Evolutionary conservation across 164 flowering plant species (phyloP), one percentile per base, ranked within the genome.

Genomic region (Sedum album): DNA sequence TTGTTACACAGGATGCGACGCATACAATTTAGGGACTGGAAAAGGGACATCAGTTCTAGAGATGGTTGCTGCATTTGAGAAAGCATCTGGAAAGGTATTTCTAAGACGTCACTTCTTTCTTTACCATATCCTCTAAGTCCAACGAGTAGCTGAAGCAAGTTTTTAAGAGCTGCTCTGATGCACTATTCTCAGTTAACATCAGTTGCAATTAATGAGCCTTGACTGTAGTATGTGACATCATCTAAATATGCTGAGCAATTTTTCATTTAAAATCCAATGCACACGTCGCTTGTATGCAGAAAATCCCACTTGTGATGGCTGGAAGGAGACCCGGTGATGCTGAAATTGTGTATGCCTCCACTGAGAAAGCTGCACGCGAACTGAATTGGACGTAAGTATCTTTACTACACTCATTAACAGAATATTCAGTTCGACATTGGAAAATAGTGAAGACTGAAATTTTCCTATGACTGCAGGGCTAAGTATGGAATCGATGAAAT

Each of bases 251-350:
- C 1, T 42, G 48, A 42, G 15, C 17, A 15, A 11, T 42, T 42
- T 42, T 42, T 10, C 48, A 42, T 30, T 10, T 4, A 30, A 61
- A 18, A 0, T 61, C 36, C 38, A 6, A 61, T 18, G 6, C 5
- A 2, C 30, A 38, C 1, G 26, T 65, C 17, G 21, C 13, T 65
- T 23, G 10, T 48, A 48, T 64, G 25, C 85, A 92, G 99, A 86
- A 89, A 89, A 90, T 95, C 73, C 99, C 97, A 60, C 76, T 92
- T 66, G 78, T 77, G 33, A 84, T 76, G 79, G 86, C 92, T 78
- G 91, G 78, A 25, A 77, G 97, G 31, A 80, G 99, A 67, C 88
- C 97, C 44, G 97, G 99, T 48, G 99, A 95, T 88, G 94, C 96
- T 39, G 97, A 89, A 80, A 67, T 79, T 35, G 90, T 95, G 26